Evolutionary conservation across 345 rosid genomes (phyloP).

Genomic region (Mallotus nudiflorus): DNA sequence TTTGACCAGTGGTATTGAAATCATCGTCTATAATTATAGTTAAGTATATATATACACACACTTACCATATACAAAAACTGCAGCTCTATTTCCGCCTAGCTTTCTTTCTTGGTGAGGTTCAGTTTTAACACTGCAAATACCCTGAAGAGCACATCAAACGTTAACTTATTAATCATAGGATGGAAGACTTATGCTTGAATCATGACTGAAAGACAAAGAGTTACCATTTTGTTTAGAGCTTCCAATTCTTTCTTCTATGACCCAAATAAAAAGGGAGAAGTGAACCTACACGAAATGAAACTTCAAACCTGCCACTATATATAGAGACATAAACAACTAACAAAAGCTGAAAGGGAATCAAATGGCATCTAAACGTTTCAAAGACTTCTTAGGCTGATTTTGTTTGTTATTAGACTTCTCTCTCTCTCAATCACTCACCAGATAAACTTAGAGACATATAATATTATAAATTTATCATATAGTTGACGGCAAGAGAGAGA

Average conservation of each 20-base stretch:
- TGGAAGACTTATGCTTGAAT: too few relatives aligned
- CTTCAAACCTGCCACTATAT: neutral
- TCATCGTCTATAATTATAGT: too few relatives aligned
- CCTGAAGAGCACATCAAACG: conserved; percentile 25
- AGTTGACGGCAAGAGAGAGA: neutral
- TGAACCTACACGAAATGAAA: neutral
- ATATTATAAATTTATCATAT: too few relatives aligned
- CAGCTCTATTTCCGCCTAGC: conserved; percentile 50
- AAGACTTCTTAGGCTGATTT: neutral
- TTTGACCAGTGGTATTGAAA: too few relatives aligned
- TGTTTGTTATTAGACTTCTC: conserved; percentile 9
- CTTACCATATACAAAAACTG: conserved; percentile 52
- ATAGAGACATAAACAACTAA: conserved; percentile 11
- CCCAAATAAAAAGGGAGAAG: neutral
- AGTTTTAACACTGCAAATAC: conserved; percentile 22
- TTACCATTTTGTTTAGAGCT: conserved; percentile 30
- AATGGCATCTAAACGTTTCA: conserved; percentile 19
- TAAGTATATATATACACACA: too few relatives aligned
- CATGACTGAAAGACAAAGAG: too few relatives aligned
- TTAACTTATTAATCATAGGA: neutral
- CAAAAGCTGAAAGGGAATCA: conserved; percentile 25
- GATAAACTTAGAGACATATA: too few relatives aligned
- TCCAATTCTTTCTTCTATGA: neutral
- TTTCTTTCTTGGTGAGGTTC: conserved; percentile 27
- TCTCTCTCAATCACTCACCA: neutral